These are phyloP conservation scores for Aegilops longissima DNA, from an alignment of 176 grass and related monocot species.

Conservation along the genomic window DNA sequence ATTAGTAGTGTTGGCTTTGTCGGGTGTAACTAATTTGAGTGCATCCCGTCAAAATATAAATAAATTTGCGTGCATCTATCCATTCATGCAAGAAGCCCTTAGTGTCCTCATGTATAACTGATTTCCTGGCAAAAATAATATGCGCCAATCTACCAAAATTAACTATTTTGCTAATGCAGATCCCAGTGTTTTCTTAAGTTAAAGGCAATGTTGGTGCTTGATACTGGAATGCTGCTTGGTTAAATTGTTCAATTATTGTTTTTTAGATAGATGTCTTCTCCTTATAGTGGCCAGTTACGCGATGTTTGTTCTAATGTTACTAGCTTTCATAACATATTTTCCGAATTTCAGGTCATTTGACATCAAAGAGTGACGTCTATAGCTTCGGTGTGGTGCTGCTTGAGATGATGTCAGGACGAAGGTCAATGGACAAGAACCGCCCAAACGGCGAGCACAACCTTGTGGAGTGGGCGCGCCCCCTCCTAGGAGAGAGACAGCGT, in stretches of 20 bases:
- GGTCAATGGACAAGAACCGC: constrained; percentile 83
- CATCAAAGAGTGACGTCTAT: constrained; percentile 89
- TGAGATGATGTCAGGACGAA: constrained; percentile 84
- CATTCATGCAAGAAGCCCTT: not conserved
- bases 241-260: not conserved
- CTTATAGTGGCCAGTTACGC: not conserved
- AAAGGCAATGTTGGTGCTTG: not conserved
- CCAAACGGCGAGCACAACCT: constrained; percentile 85
- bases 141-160: not conserved
- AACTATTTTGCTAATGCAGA: not conserved
- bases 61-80: not conserved
- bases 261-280: not conserved
- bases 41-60: not conserved
- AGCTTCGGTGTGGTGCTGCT: constrained; percentile 79
- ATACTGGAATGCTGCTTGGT: constrained; percentile 10
- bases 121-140: not conserved
- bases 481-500: constrained; percentile 70
- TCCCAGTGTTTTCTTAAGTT: not conserved
- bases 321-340: not conserved
- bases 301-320: not conserved
- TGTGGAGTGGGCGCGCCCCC: constrained; percentile 73
- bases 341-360: constrained; percentile 60
- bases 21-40: not conserved
- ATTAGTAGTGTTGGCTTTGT: not conserved
- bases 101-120: not conserved